Base-by-base conservation (phyloP, 768 basidiomycete species). In the Tremella fuciformis region DNA sequence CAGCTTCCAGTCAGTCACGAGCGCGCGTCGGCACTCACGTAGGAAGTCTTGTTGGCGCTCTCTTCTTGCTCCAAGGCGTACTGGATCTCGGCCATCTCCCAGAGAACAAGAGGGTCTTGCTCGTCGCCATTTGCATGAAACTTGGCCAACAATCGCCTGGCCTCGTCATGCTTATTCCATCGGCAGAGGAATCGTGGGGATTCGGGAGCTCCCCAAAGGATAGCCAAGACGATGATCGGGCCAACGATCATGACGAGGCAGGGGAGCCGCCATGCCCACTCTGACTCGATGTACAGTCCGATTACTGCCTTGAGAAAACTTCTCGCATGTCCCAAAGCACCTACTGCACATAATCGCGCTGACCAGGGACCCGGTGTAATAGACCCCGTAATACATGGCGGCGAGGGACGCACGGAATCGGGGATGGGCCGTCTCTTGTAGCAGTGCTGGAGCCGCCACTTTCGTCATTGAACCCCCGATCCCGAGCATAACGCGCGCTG, bases 351-450 rank as follows among this genome's bases (percentile, higher is more conserved):
- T 8, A 19, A 38, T 42, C 7, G 57, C 38, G 22, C 68, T 18
- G 11, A 67, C 59, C 13, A 57, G 41, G 3, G 55, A 57, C 25
- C 55, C 55, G 24, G 34, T 37, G 29, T 57, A 57, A 37, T 57
- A 57, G 55, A 57, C 40, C 24, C 55, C 62, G 44, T 67, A 63
- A 58, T 67, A 65, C 13, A 50, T 51, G n/a, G 61, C 60, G 19
- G 59, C 66, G n/a, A 65, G 53, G 18, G 55, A 55, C 2, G 66
- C 60, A 38, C 69, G 58, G 16, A 67, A 42, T 6, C 69, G 60
- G 40, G 67, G 67, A 38, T 70, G 69, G n/a, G 69, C 66, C 34
- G 67, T 62, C 51, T 70, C 69, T 19, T 67, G 66, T 1, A 70
- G 52, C 13, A 67, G 54, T 15, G 66, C 63, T 9, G 69, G 66